Evolutionary conservation across 768 basidiomycete species (phyloP).

Genomic region (Lentinus tigrinus): DNA sequence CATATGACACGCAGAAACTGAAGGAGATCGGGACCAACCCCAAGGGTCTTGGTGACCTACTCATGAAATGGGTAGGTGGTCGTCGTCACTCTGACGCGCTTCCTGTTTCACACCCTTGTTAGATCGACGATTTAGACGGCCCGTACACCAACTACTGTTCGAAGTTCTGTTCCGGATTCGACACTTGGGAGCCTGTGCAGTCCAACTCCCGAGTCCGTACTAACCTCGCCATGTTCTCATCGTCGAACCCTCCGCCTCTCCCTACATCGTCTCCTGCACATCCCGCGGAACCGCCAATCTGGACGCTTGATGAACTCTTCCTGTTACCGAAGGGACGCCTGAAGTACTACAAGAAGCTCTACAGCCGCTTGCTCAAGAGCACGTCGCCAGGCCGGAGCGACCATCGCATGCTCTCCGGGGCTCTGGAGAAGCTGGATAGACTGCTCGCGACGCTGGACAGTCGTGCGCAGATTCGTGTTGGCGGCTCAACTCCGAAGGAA

Average conservation of each 20-base stretch:
- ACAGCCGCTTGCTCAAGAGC: constrained; percentile 80
- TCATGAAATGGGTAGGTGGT: constrained; percentile 91
- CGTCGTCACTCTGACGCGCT: not conserved
- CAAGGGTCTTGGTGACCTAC: constrained; percentile 89
- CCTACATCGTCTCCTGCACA: constrained; percentile 34
- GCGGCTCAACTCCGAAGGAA: constrained; percentile 20
- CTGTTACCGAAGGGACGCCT: constrained; percentile 80
- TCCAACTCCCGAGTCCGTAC: constrained; percentile 68
- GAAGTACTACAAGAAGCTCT: constrained; percentile 90
- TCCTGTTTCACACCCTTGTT: constrained; percentile 13
- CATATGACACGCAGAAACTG: constrained; percentile 62
- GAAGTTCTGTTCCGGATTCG: constrained; percentile 75
- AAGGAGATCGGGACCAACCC: constrained; percentile 93
- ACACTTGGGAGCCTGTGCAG: constrained; percentile 77
- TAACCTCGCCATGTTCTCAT: constrained; percentile 70
- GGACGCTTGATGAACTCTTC: constrained; percentile 90
- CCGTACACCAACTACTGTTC: constrained; percentile 83
- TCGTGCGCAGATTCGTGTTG: constrained; percentile 55
- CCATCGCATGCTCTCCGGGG: constrained; percentile 74
- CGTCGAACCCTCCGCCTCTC: constrained; percentile 56
- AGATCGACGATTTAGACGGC: constrained; percentile 90
- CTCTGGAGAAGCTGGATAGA: constrained; percentile 75
- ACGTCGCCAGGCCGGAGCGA: constrained; percentile 86
- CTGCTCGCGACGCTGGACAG: constrained; percentile 69
- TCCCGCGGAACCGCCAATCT: constrained; percentile 42